Evolutionary conservation across 2,329 filamentous ascomycete species (phyloP).

Genomic region (Fusarium miscanthi): DNA sequence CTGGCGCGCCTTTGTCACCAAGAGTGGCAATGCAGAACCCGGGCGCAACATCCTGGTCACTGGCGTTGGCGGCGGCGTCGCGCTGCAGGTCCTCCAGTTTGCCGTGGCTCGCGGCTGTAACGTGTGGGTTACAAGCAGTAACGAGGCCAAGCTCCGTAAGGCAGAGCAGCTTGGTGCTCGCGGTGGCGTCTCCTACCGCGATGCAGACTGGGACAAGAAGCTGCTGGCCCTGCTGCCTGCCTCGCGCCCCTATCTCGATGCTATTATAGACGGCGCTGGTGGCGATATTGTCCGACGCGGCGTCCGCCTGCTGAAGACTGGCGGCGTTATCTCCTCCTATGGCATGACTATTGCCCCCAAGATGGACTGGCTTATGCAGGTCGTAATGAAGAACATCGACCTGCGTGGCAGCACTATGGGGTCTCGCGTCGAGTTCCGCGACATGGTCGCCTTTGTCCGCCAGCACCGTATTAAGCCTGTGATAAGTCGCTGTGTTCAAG

Average conservation of each 20-base stretch:
- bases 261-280: not conserved
- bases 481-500: not conserved
- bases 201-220: not conserved
- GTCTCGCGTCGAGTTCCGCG: not conserved
- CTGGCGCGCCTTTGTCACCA: too few relatives aligned
- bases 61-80: too few relatives aligned
- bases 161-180: not conserved
- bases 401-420: not conserved
- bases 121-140: not conserved
- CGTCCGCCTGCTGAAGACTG: not conserved
- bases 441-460: not conserved
- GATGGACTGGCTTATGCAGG: not conserved
- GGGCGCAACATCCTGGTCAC: too few relatives aligned
- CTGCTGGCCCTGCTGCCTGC: not conserved
- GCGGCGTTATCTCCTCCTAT: not conserved
- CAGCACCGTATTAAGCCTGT: not conserved
- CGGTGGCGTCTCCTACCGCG: not conserved
- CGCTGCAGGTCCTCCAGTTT: too few relatives aligned
- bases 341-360: not conserved
- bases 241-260: not conserved
- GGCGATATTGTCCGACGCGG: not conserved
- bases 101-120: not conserved
- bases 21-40: too few relatives aligned
- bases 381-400: not conserved
- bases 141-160: not conserved